Conservation (phyloP, 2,329 filamentous ascomycete genomes). For the Aspergillus versicolor region DNA sequence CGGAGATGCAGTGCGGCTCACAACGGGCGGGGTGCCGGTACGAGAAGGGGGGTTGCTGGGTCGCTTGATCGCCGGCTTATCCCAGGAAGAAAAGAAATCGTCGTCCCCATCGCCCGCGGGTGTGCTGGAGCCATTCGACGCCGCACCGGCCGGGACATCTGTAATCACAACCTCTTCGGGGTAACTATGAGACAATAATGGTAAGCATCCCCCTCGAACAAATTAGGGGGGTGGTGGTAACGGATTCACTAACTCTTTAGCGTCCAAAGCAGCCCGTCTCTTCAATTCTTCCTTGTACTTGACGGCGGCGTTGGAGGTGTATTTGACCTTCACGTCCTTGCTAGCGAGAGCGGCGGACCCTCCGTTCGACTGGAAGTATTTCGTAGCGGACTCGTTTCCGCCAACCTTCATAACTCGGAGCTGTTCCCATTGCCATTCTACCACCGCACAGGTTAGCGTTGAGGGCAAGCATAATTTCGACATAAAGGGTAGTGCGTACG, state of each 20-base stretch:
- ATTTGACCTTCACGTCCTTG: slow-evolving; percentile 97
- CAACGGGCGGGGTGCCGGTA: slow-evolving; percentile 78
- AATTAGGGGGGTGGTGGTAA: background rate
- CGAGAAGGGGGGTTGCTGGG: slow-evolving; percentile 91
- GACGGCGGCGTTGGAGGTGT: slow-evolving; percentile 84
- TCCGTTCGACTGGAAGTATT: slow-evolving; percentile 96
- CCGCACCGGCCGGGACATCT: slow-evolving; percentile 63
- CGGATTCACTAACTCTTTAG: slow-evolving; percentile 66
- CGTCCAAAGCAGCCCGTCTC: slow-evolving; percentile 77
- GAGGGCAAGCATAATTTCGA: background rate
- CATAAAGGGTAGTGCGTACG: slow-evolving; percentile 61
- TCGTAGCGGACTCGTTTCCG: slow-evolving; percentile 95
- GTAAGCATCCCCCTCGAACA: slow-evolving; percentile 6
- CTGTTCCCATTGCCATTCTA: slow-evolving; percentile 99
- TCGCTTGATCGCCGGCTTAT: slow-evolving; percentile 94
- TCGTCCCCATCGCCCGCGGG: slow-evolving; percentile 80
- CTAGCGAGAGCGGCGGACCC: slow-evolving; percentile 90
- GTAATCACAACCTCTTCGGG: slow-evolving; percentile 82
- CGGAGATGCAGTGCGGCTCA: slow-evolving; percentile 81
- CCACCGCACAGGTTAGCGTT: slow-evolving; percentile 21
- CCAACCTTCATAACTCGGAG: slow-evolving; percentile 97
- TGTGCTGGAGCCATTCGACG: slow-evolving; percentile 66
- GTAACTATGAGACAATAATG: slow-evolving; percentile 55
- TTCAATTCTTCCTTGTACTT: slow-evolving; percentile 99
- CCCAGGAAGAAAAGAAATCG: slow-evolving; percentile 99